Percentiles rank a stretch among this genome's conserved stretches.
Conservation (phyloP, 805 yeast genomes). For the Suhomyces pyralidae region DNA sequence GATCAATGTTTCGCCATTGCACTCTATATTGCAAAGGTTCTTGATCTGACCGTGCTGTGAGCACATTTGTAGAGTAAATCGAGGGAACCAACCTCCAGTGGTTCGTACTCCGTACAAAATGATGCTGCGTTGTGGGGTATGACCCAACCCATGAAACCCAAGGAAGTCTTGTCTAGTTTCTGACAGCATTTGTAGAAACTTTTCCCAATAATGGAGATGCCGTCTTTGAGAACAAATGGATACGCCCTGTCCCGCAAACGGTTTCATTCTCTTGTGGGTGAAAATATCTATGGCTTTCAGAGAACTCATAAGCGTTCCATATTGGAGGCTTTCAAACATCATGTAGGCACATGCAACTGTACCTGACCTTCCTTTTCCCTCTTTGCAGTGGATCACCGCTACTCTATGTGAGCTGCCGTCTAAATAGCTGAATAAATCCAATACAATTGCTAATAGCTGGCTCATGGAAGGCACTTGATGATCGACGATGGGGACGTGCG, state of each 20-base stretch:
- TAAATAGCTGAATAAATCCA: constrained; percentile 46
- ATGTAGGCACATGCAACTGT: constrained; percentile 68
- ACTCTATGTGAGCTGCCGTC: constrained; percentile 35
- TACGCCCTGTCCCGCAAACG: constrained; percentile 61
- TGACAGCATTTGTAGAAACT: constrained; percentile 6
- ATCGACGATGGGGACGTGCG: constrained; percentile 63
- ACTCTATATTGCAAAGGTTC: not conserved
- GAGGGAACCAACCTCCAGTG: not conserved
- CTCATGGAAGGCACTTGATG: constrained; percentile 71
- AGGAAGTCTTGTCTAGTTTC: not conserved
- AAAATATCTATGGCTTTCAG: constrained; percentile 52
- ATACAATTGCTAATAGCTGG: constrained; percentile 43
- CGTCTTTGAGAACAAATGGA: constrained; percentile 68
- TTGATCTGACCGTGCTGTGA: not conserved
- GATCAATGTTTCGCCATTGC: not conserved
- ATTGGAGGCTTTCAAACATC: constrained; percentile 37
- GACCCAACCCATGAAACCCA: not conserved
- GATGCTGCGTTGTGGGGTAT: not conserved
- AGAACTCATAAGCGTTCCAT: constrained; percentile 17
- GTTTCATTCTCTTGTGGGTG: constrained; percentile 55
- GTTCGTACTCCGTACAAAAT: not conserved
- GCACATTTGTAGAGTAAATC: not conserved
- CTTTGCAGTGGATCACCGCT: constrained; percentile 79
- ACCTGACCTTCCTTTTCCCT: constrained; percentile 93
- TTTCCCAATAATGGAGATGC: constrained; percentile 56